Percentiles rank a stretch among this genome's conserved stretches.
These are phyloP conservation scores for Trichophyton mentagrophytes DNA, from an alignment of 2,329 filamentous ascomycete species.

Conservation along the genomic window DNA sequence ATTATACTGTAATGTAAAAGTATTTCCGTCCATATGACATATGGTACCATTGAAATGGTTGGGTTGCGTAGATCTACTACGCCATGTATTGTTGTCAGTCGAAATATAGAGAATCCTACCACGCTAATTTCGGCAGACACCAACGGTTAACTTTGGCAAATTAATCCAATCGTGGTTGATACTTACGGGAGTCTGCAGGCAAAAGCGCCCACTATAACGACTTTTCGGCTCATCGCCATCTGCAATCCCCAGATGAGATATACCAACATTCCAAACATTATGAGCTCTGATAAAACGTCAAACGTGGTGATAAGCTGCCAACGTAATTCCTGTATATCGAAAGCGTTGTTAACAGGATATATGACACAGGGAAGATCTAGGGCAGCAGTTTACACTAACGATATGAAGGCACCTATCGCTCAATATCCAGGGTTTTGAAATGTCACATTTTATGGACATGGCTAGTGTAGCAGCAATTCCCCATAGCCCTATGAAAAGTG, in stretches of 20 bases:
- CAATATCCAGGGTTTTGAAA: slow-evolving; percentile 6
- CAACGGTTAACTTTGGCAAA: not conserved
- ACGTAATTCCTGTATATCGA: slow-evolving; percentile 11
- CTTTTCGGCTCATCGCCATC: slow-evolving; percentile 24
- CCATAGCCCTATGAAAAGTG: slow-evolving; percentile 13
- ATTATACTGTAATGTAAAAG: slow-evolving; percentile 32
- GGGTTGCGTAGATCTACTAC: slow-evolving; percentile 19
- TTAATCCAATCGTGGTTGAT: not conserved
- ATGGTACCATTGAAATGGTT: slow-evolving; percentile 21
- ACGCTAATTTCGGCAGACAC: not conserved
- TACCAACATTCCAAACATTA: slow-evolving; percentile 21
- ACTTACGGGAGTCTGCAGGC: slow-evolving; percentile 24
- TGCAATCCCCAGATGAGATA: slow-evolving; percentile 28
- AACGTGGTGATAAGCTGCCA: slow-evolving; percentile 30
- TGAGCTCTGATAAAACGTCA: slow-evolving; percentile 26
- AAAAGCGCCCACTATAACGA: slow-evolving; percentile 27
- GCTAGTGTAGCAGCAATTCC: slow-evolving; percentile 16
- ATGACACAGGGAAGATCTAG: not conserved
- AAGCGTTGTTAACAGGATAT: not conserved
- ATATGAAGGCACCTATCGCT: slow-evolving; percentile 5
- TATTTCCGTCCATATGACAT: slow-evolving; percentile 26
- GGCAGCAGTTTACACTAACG: not conserved
- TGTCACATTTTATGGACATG: slow-evolving; percentile 13
- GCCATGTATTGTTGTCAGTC: slow-evolving; percentile 14
- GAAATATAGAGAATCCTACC: not conserved